Evolutionary conservation across 768 basidiomycete genomes (phyloP), one percentile per base, ranked within the genome.

Genomic region (Melanogaster broomeanus): DNA sequence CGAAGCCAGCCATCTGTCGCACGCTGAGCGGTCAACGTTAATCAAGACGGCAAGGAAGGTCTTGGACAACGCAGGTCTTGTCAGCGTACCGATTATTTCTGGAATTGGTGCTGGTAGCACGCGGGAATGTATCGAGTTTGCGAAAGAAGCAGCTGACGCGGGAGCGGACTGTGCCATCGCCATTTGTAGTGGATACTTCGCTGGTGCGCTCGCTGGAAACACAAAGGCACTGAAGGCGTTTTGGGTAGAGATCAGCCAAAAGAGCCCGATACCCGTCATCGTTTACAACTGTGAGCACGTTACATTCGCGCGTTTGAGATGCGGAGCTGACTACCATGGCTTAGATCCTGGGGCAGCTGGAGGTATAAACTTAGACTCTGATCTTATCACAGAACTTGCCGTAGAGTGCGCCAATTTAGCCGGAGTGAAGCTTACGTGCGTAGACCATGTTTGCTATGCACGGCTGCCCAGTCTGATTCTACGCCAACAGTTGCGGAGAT

Each of bases 321-420:
- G 18, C 21, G n/a, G 4, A 11, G 2, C 28, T 64, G 24, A 59
- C 38, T 12, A 37, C 3, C 35, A 18, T 27, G 48, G 24, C 6
- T 42, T 59, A 93, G 92, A 85, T 73, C 94, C 93, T 59, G 90
- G 84, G 25, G 93, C 91, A 4, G 81, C 87, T 51, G 90, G 88
- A 4, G 93, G 94, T 11, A 89, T 98, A 58, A 92, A 98, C 71
- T 70, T 97, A 58, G 91, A 93, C 70, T 94, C 93, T 13, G 90
- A 94, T 67, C 68, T 92, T 31, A 88, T 98, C 63, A 79, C 79
- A 6, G 87, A 92, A 58, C 78, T 97, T 41, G 93, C 92, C 13
- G 66, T 65, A 25, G 83, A 85, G 56, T 87, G 83, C 58, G 79
- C 88, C 46, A 95, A 95, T 67, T 75, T 90, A 34, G 83, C 77